Evolutionary conservation across 768 basidiomycete species (phyloP).

Genomic region (Leucocoprinus sp.): DNA sequence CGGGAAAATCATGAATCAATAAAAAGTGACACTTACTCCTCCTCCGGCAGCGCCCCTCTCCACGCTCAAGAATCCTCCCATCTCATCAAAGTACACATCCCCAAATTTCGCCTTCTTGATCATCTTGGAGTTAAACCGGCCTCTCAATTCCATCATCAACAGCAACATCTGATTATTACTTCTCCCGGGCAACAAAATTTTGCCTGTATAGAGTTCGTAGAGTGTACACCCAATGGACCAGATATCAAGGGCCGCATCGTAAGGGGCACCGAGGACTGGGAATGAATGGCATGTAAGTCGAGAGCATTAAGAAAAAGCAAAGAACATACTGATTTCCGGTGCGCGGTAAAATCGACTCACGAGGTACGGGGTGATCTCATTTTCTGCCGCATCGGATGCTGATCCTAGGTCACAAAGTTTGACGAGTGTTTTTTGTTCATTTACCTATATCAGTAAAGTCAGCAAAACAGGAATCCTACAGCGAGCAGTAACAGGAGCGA

Average conservation of each 20-base stretch:
- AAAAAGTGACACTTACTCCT: conserved; percentile 45
- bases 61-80: conserved; percentile 76
- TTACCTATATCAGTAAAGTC: conserved; percentile 49
- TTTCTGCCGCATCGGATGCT: conserved; percentile 88
- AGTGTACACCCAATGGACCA: conserved; percentile 98
- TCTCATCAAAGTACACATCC: conserved; percentile 88
- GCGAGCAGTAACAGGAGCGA: not conserved
- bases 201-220: conserved; percentile 93
- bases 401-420: conserved; percentile 98
- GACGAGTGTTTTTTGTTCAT: conserved; percentile 85
- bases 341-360: conserved; percentile 97
- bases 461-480: not conserved
- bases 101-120: conserved; percentile 94
- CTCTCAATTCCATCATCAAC: conserved; percentile 97
- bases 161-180: conserved; percentile 98
- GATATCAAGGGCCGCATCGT: conserved; percentile 87
- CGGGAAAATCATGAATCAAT: too few species aligned
- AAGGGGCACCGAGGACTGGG: conserved; percentile 88
- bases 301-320: conserved; percentile 7
- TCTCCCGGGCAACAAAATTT: conserved; percentile 94
- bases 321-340: conserved; percentile 84
- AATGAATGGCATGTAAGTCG: conserved; percentile 23
- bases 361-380: conserved; percentile 96
- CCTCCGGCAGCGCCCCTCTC: conserved; percentile 83
- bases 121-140: conserved; percentile 87